Evolutionary conservation across 441 rosid species (phyloP), one percentile per base, ranked within the genome.

Genomic region (Pelargonium australe): DNA sequence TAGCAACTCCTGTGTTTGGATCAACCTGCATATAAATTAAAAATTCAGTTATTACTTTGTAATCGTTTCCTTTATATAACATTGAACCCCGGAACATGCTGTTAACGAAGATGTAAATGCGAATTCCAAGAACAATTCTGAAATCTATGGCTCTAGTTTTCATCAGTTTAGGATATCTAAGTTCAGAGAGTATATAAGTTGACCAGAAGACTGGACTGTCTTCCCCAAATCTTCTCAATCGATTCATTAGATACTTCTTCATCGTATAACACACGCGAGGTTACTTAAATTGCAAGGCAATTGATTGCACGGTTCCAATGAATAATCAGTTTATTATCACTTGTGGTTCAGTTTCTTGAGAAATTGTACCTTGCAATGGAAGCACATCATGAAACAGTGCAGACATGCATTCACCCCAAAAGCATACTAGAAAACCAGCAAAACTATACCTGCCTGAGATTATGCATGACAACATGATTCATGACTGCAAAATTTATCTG

Each of bases 1-100:
- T 91, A 57, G 97, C 79, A 76, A 85, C 86, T 68, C 96, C 97
- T 14, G 96, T 87, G 77, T 93, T 93, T 60, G 97, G 98, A 84
- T 93, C 98, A 57, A 93, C 92, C 96, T 93, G 87, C 77, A 81
- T 55, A 58, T n/a, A 67, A 70, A 76, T 72, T 44, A 63, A 68
- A 65, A 6, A 14, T 64, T 16, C 25, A 77, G 11, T 64, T 70
- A 45, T 20, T 68, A 45, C 45, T n/a, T 8, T 23, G 19, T 45
- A 25, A 43, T 43, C 62, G 68, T 63, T 64, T 10, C 16, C 66
- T 19, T 34, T 34, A 34, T 34, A 34, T 34, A 34, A 3, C 5
- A 0, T 34, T 34, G 37, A 34, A 34, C 34, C 37, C 37, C 5
- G 6, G 37, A 34, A 34, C 37, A 34, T 3, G 37, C 37, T 34